Base-by-base conservation (phyloP, 805 yeast genomes). In the Tetrapisispora arboricola region DNA sequence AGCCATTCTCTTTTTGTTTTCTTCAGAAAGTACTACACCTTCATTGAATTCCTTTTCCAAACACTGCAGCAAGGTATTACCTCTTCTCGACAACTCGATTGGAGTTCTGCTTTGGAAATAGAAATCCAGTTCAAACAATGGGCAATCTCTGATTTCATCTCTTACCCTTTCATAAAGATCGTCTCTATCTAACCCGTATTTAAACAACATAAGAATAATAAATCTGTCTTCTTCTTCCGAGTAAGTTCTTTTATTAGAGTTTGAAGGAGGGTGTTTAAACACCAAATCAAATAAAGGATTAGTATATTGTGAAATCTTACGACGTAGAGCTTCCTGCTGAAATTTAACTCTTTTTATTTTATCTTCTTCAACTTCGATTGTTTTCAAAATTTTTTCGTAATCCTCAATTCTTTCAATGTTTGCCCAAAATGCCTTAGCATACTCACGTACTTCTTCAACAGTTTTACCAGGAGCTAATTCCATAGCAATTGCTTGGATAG, bases 191-290 rank as follows among this genome's bases (percentile, higher is more conserved):
- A 88, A 60, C 0, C 98, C 98, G 55, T 75, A 76, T 45, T 81
- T 70, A 65, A 83, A 80, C 55, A 86, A 64, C 66, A 84, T 88
- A 13, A 87, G 75, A 43, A 92, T 65, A 50, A 92, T 64, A 60
- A 84, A 92, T 51, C 96, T 70, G 61, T 92, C 98, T 58, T 92
- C 96, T 46, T 84, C 95, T 38, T 84, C 94, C 24, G 84, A 76
- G 61, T 77, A 92, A 2, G 81, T 73, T 53, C 80, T 76, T 30
- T 50, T 50, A 31, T 50, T 50, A 27, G 39, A 45, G 2, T 82
- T 72, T 3, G 78, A 73, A 7, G 92, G 86, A 3, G 94, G 94
- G 47, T 71, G 73, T 47, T 76, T 76, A 43, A 90, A 70, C 16
- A 62, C 70, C 48, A 90, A 66, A 50, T 90, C 94, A 58, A 81